These are phyloP conservation scores for Trametes maxima DNA, from an alignment of 768 basidiomycete genomes.

Conservation along the genomic window DNA sequence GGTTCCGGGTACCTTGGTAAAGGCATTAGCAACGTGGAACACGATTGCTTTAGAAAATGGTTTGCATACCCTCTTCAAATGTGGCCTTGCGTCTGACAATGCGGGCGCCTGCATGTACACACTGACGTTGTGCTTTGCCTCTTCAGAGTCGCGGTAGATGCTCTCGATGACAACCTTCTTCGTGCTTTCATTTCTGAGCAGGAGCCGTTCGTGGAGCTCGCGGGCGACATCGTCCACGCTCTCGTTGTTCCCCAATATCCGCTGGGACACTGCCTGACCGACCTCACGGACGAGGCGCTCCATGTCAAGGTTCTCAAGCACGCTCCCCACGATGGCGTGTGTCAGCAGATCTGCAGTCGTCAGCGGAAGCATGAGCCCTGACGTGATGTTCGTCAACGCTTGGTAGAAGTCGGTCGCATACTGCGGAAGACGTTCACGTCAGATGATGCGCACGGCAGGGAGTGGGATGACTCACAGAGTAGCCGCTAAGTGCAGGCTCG, in stretches of 20 bases:
- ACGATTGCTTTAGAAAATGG: not conserved
- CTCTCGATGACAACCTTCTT: constrained; percentile 96
- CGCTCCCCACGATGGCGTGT: constrained; percentile 95
- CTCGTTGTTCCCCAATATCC: constrained; percentile 91
- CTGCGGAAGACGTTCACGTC: constrained; percentile 39
- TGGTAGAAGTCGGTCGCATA: constrained; percentile 94
- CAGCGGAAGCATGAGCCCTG: constrained; percentile 93
- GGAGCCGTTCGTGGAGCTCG: constrained; percentile 88
- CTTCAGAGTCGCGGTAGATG: constrained; percentile 91
- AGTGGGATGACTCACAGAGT: constrained; percentile 58
- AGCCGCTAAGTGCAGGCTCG: constrained; percentile 93
- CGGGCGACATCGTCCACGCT: constrained; percentile 96
- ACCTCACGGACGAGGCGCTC: constrained; percentile 94
- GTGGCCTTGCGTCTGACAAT: constrained; percentile 71
- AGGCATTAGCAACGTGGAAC: not conserved
- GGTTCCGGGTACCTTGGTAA: constrained; percentile 80
- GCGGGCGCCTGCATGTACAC: constrained; percentile 77
- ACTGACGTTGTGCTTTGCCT: constrained; percentile 86
- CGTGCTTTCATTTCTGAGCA: constrained; percentile 93
- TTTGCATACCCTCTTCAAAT: constrained; percentile 71
- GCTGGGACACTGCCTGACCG: constrained; percentile 88
- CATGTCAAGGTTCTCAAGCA: constrained; percentile 98
- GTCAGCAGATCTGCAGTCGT: constrained; percentile 94
- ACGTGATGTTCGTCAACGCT: constrained; percentile 90
- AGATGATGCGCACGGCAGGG: constrained; percentile 11